Conservation (phyloP, 257 asterid species). For the Nicotiana knightiana region DNA sequence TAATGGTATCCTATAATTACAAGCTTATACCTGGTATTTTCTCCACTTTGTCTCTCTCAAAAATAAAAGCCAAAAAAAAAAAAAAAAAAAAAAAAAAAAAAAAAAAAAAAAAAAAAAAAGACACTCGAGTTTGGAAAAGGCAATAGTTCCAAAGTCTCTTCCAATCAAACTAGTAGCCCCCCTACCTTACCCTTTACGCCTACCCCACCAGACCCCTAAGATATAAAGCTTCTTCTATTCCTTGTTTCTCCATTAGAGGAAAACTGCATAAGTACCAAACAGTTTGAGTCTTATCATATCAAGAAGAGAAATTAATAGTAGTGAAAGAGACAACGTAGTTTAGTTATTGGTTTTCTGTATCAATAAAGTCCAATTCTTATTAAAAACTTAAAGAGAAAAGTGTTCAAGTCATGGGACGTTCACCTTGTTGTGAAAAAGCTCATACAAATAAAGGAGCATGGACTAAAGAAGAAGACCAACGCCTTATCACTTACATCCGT, state of each 20-base stretch:
- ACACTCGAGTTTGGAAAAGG: slow-evolving; percentile 23
- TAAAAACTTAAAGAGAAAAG: neutral
- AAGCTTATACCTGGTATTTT: neutral
- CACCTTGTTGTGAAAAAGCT: slow-evolving; percentile 96
- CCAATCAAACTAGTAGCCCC: neutral
- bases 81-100: neutral
- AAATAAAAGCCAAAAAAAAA: too few species aligned
- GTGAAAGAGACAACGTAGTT: neutral
- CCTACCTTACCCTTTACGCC: neutral
- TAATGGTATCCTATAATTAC: neutral
- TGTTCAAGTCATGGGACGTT: slow-evolving; percentile 63
- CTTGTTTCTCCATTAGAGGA: neutral
- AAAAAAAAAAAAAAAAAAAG: neutral
- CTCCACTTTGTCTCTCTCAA: neutral
- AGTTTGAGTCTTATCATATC: slow-evolving; percentile 10
- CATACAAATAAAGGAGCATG: slow-evolving; percentile 98
- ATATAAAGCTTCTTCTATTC: neutral
- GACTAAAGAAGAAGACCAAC: slow-evolving; percentile 93
- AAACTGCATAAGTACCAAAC: neutral
- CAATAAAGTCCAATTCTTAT: neutral
- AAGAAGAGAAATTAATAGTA: neutral
- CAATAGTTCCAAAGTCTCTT: slow-evolving; percentile 13
- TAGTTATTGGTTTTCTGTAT: neutral
- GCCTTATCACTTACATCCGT: slow-evolving; percentile 69
- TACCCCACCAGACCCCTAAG: neutral